Conservation (phyloP, 2,329 filamentous ascomycete species). For the Alternaria burnsii region DNA sequence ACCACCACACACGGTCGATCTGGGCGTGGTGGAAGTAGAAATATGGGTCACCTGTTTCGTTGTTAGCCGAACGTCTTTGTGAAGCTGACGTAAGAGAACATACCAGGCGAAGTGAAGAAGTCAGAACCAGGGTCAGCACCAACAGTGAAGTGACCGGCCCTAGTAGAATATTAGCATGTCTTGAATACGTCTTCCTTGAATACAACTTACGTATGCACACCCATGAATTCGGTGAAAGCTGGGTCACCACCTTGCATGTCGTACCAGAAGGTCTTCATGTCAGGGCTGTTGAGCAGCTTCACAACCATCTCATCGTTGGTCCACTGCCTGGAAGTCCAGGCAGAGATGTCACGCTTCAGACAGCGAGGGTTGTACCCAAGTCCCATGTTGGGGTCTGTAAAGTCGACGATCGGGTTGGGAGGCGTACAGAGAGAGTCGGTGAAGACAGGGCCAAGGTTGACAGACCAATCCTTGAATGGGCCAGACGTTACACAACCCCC, state of each 20-base stretch:
- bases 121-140: slow-evolving; percentile 57
- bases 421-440: slow-evolving; percentile 44
- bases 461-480: slow-evolving; percentile 58
- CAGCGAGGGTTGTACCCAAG: slow-evolving; percentile 47
- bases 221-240: slow-evolving; percentile 42
- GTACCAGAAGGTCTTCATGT: slow-evolving; percentile 51
- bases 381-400: slow-evolving; percentile 33
- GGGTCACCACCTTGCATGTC: slow-evolving; percentile 48
- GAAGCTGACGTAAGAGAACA: neutral
- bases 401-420: slow-evolving; percentile 38
- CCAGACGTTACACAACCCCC: slow-evolving; percentile 63
- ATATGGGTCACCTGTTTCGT: slow-evolving; percentile 29
- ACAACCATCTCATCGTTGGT: slow-evolving; percentile 40
- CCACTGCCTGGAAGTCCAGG: slow-evolving; percentile 37
- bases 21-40: slow-evolving; percentile 59
- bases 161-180: too few relatives aligned
- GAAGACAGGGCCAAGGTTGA: slow-evolving; percentile 59
- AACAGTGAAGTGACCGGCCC: slow-evolving; percentile 55
- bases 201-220: slow-evolving; percentile 48
- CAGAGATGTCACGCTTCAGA: slow-evolving; percentile 48
- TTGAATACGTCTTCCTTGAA: too few relatives aligned
- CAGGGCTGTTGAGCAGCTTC: slow-evolving; percentile 34
- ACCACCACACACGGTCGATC: slow-evolving; percentile 60
- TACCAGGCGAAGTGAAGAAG: slow-evolving; percentile 53
- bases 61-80: slow-evolving; percentile 36